Conservation (phyloP, 306 rosid species). For the Fragaria ananassa region DNA sequence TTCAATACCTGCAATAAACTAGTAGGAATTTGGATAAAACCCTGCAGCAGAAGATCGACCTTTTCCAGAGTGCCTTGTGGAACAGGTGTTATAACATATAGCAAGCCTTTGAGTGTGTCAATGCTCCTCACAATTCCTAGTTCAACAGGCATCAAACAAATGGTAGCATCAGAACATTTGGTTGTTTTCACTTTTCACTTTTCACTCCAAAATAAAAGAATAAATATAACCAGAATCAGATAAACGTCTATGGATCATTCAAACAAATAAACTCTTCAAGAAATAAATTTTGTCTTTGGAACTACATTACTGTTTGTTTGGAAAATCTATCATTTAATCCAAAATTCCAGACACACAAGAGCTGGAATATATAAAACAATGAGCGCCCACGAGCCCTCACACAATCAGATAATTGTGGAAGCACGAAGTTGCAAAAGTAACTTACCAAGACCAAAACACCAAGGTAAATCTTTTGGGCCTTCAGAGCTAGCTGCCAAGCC, state of each 20-base stretch:
- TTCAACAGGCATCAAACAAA: slow-evolving; percentile 29
- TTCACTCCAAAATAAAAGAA: not conserved
- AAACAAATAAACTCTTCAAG: not conserved
- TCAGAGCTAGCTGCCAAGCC: slow-evolving; percentile 78
- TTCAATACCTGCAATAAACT: slow-evolving; percentile 65
- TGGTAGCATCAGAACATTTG: not conserved
- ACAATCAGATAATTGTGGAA: not conserved
- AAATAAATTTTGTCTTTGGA: not conserved
- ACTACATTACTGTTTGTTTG: not conserved
- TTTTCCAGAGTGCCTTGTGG: slow-evolving; percentile 66
- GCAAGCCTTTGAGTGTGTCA: slow-evolving; percentile 64
- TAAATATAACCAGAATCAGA: not conserved
- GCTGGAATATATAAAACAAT: not conserved
- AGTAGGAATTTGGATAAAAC: slow-evolving; percentile 79
- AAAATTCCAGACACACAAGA: not conserved
- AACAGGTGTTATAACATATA: slow-evolving; percentile 84
- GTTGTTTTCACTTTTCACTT: not conserved
- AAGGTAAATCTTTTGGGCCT: slow-evolving; percentile 51
- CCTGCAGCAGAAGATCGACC: slow-evolving; percentile 75
- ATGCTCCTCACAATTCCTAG: slow-evolving; percentile 91
- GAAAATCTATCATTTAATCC: not conserved
- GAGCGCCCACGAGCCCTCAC: not conserved
- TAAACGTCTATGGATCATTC: not conserved
- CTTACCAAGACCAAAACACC: slow-evolving; percentile 93
- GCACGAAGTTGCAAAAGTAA: slow-evolving; percentile 16